These are phyloP conservation scores for Typha latifolia DNA, from an alignment of 176 grass and related monocot species.

Conservation along the genomic window DNA sequence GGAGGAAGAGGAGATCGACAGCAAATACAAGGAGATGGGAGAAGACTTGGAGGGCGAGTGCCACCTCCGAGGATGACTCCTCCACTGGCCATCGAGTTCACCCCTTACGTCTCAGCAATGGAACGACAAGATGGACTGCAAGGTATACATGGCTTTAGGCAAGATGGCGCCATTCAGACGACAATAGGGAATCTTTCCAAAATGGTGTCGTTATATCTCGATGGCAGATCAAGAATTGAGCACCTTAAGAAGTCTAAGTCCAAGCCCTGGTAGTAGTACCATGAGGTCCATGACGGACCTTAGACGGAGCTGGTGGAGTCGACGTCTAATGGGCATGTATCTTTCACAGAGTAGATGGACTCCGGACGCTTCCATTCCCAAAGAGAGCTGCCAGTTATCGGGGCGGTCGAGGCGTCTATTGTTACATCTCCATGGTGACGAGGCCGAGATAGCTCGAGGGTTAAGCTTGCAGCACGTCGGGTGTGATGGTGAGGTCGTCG, in stretches of 20 bases:
- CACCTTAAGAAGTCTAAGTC: conserved; percentile 60
- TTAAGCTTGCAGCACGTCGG: conserved; percentile 66
- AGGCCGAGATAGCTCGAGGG: conserved; percentile 63
- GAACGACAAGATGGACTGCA: conserved; percentile 75
- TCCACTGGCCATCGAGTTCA: too few relatives aligned
- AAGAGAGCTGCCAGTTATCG: conserved; percentile 69
- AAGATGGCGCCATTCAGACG: conserved; percentile 90
- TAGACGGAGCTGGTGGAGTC: conserved; percentile 61
- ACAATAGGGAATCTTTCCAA: conserved; percentile 52
- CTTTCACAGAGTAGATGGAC: conserved; percentile 73
- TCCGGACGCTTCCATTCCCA: conserved; percentile 74
- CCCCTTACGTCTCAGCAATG: too few relatives aligned
- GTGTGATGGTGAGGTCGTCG: conserved; percentile 75
- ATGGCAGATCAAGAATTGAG: conserved; percentile 81
- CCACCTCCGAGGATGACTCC: too few relatives aligned
- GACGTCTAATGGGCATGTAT: conserved; percentile 39
- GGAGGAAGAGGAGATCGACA: too few relatives aligned
- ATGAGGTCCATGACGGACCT: conserved; percentile 30
- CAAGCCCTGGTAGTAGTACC: conserved; percentile 57
- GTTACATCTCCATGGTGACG: conserved; percentile 80
- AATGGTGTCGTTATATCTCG: conserved; percentile 62
- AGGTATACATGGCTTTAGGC: conserved; percentile 68
- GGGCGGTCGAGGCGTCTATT: conserved; percentile 67
- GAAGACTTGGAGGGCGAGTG: too few relatives aligned
- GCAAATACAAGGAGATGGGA: too few relatives aligned